Conservation (phyloP, 2,329 filamentous ascomycete genomes). For the Chaetoscypha palmicola region DNA sequence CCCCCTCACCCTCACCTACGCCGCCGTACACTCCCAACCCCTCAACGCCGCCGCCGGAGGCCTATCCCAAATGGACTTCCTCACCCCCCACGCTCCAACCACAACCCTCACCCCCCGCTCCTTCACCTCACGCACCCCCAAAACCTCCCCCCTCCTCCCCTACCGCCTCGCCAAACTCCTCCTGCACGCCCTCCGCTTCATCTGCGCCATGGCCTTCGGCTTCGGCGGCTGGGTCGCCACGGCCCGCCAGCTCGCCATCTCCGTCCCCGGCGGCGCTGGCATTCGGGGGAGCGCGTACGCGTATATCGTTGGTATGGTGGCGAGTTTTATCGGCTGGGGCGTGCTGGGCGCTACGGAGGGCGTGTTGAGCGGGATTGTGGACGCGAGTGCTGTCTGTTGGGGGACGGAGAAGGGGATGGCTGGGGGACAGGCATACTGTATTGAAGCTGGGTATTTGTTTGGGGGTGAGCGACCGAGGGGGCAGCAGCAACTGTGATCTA, state of each 20-base stretch:
- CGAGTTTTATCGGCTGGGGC: conserved; percentile 91
- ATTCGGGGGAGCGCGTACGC: conserved; percentile 82
- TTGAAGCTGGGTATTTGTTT: conserved; percentile 85
- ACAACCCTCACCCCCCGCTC: conserved; percentile 59
- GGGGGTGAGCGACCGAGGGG: conserved; percentile 50
- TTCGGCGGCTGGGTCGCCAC: conserved; percentile 97
- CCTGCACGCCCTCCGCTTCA: conserved; percentile 80
- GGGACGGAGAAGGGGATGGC: conserved; percentile 74
- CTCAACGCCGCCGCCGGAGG: conserved; percentile 71
- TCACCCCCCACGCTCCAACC: conserved; percentile 65
- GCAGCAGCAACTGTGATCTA: too few species aligned
- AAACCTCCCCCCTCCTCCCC: conserved; percentile 58
- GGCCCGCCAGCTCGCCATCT: conserved; percentile 66
- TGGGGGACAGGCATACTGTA: conserved; percentile 71
- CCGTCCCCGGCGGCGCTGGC: conserved; percentile 42
- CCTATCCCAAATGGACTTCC: conserved; percentile 73
- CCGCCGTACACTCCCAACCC: conserved; percentile 85
- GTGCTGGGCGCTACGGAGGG: conserved; percentile 87
- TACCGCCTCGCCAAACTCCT: conserved; percentile 89
- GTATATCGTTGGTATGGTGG: conserved; percentile 87
- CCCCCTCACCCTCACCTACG: conserved; percentile 84
- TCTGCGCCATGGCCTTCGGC: conserved; percentile 83
- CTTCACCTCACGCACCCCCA: conserved; percentile 38
- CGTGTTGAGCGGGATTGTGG: conserved; percentile 77
- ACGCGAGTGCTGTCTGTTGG: conserved; percentile 88